These are phyloP conservation scores for Haplosporangium sp. DNA, from an alignment of 371 early-diverging fungal genomes.

Conservation along the genomic window DNA sequence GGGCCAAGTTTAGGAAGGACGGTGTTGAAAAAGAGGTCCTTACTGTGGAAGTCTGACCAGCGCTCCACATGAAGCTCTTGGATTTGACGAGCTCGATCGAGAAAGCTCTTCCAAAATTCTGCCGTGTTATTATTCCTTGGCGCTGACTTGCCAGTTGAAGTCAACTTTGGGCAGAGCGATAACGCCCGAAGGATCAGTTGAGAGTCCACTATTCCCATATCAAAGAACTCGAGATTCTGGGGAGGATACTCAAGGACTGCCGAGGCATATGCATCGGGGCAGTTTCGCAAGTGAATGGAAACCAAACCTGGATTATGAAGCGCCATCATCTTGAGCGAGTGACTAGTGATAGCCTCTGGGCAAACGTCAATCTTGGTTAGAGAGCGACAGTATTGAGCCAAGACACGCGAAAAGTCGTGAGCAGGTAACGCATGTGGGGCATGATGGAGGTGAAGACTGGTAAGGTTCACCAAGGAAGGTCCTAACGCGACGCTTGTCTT, in stretches of 20 bases:
- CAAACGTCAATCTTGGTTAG: conserved; percentile 41
- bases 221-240: conserved; percentile 46
- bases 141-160: conserved; percentile 52
- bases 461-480: conserved; percentile 42
- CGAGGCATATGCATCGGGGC: conserved; percentile 40
- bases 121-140: conserved; percentile 48
- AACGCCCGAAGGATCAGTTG: conserved; percentile 49
- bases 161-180: conserved; percentile 45
- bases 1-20: conserved; percentile 53
- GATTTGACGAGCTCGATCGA: conserved; percentile 52
- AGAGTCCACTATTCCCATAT: conserved; percentile 53
- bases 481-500: conserved; percentile 47
- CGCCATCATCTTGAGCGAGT: conserved; percentile 28
- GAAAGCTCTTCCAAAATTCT: conserved; percentile 51
- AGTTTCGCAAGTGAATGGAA: conserved; percentile 47
- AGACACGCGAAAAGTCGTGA: conserved; percentile 42
- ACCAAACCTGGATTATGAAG: conserved; percentile 34
- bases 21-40: conserved; percentile 54
- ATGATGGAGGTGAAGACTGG: conserved; percentile 48
- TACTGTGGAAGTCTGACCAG: conserved; percentile 55
- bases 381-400: conserved; percentile 47
- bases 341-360: conserved; percentile 34
- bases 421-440: conserved; percentile 37
- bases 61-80: conserved; percentile 55
- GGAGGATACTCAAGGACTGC: conserved; percentile 50